Evolutionary conservation across 352 stramenopile genomes (phyloP).

Genomic region (Paralagenidium karlingii): DNA sequence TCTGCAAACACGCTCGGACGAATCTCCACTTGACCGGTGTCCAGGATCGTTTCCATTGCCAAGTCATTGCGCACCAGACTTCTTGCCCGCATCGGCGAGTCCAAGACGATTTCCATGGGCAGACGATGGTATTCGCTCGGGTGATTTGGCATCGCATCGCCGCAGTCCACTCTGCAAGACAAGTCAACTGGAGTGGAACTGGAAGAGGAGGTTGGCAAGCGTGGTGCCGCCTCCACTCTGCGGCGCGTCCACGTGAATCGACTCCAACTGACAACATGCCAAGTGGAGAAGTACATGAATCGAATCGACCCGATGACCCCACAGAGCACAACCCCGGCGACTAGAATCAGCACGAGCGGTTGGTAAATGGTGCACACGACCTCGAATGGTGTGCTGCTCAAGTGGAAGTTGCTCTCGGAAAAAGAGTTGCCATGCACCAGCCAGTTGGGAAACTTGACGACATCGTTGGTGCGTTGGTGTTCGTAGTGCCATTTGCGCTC

Average conservation of each 20-base stretch:
- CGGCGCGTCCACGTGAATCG: too few species aligned
- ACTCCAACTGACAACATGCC: too few species aligned
- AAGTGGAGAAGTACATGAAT: too few species aligned
- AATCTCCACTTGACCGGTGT: slow-evolving; percentile 15
- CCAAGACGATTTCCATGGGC: slow-evolving; percentile 12
- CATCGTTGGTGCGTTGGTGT: slow-evolving; percentile 7
- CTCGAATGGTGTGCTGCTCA: slow-evolving; percentile 3
- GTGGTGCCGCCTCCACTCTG: too few species aligned
- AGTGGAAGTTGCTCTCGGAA: slow-evolving; percentile 1
- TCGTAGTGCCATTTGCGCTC: slow-evolving; percentile 7
- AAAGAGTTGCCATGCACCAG: slow-evolving; percentile 11
- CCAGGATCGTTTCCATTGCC: slow-evolving; percentile 17
- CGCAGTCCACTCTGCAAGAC: too few species aligned
- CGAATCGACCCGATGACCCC: too few species aligned
- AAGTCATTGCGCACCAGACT: slow-evolving; percentile 27
- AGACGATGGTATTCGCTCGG: neutral
- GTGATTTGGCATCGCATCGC: too few species aligned
- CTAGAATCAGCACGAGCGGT: slow-evolving; percentile 5
- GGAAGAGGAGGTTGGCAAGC: too few species aligned
- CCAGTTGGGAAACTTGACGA: slow-evolving; percentile 5
- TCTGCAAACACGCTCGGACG: slow-evolving; percentile 27
- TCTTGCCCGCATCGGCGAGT: slow-evolving; percentile 24
- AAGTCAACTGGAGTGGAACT: too few species aligned
- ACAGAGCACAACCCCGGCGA: slow-evolving; percentile 1
- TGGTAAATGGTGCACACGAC: slow-evolving; percentile 7